Evolutionary conservation across 306 rosid genomes (phyloP), one percentile per base, ranked within the genome.

Genomic region (Dalbergia cochinchinensis): DNA sequence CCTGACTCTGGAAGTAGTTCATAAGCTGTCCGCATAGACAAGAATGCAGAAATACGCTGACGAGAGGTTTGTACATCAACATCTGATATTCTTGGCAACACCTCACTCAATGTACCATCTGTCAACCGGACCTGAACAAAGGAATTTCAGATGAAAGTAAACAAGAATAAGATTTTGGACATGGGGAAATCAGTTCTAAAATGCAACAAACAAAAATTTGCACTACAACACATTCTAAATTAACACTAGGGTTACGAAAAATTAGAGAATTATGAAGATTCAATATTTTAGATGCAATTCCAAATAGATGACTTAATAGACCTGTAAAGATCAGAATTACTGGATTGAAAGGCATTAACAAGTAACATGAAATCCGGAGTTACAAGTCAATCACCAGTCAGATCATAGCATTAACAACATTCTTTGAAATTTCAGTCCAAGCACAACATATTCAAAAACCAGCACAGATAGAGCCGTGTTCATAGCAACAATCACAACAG

Each of bases 1-100:
- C 99, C 97, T 84, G 98, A 93, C 96, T 96, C 98, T 0, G 99
- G 99, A 78, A 96, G 97, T 84, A 96, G 84, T 85, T 96, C 99
- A 80, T 93, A 96, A 77, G 86, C 92, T 65, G 96, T 90, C 76
- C 80, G 90, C 53, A 84, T 65, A 11, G 96, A 93, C 91, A 96
- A 83, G 87, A 93, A 93, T 37, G 77, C 85, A 86, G 97, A 88
- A 58, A 96, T 84, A 42, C 92, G 92, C 73, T 89, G 97, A 60
- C 92, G 89, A 15, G 99, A 93, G 77, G 90, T 87, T 89, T 88
- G 97, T 80, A 90, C 65, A 80, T 90, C 97, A 82, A 80, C 87
- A 79, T 93, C 99, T n/a, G 93, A 88, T 78, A 91, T 83, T 67
- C 92, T 93, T 0, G 88, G 94, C 76, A 89, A 73, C 59, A 84